phyloP scores from a whole-genome alignment of 1,284 basidiomycete genomes.

The Apiotrichum mycotoxinovorans region DNA sequence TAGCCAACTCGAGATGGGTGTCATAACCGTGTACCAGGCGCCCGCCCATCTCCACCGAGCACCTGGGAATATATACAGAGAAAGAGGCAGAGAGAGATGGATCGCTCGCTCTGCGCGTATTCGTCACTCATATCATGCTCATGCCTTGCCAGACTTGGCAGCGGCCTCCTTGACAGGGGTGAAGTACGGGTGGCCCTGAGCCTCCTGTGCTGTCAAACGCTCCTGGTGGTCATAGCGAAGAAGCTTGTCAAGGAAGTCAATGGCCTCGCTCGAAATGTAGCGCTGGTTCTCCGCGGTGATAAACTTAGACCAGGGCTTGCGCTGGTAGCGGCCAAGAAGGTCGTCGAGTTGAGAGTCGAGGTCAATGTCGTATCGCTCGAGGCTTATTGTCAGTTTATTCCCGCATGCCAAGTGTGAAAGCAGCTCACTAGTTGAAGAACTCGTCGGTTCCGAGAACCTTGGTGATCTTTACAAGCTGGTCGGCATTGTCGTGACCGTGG shows the following conservation, averaged over 20 bases:
- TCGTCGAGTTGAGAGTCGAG: conserved; percentile 88
- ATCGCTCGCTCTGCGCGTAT: background rate
- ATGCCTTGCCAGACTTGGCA: conserved; percentile 4
- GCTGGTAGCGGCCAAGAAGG: conserved; percentile 81
- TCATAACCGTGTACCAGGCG: background rate
- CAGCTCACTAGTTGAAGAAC: conserved; percentile 60
- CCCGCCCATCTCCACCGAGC: background rate
- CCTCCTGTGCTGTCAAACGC: conserved; percentile 86
- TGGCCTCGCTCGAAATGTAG: conserved; percentile 96
- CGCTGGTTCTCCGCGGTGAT: conserved; percentile 91
- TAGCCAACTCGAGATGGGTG: too few relatives aligned
- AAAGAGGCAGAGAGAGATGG: background rate
- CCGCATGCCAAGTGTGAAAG: background rate
- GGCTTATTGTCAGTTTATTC: conserved; percentile 26
- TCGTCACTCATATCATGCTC: too few relatives aligned
- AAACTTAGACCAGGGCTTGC: conserved; percentile 91
- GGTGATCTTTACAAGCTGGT: conserved; percentile 96
- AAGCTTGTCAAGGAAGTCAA: conserved; percentile 93
- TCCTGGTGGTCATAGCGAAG: conserved; percentile 95
- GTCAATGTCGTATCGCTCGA: conserved; percentile 91
- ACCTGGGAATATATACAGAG: background rate
- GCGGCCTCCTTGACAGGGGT: conserved; percentile 49
- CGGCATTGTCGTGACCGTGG: conserved; percentile 98
- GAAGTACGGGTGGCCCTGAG: conserved; percentile 84
- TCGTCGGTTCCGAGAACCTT: conserved; percentile 97